Conservation (phyloP, 2,329 filamentous ascomycete genomes). For the Aspergillus brunneoviolaceus region DNA sequence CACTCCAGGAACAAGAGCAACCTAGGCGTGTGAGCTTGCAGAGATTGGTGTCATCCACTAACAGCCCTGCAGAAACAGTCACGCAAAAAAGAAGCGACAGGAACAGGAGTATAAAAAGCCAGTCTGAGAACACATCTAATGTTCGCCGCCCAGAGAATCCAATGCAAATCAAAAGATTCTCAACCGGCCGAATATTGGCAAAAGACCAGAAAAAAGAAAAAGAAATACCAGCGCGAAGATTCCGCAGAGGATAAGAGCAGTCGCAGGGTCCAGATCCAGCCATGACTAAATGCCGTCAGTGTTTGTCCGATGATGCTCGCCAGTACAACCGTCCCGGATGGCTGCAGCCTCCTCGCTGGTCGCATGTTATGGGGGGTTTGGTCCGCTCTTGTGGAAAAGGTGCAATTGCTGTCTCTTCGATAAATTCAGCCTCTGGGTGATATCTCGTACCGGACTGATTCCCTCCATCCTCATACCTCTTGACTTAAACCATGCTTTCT, state of each 20-base stretch:
- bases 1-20: not conserved
- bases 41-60: not conserved
- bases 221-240: conserved; percentile 4
- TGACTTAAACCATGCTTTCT: not conserved
- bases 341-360: conserved; percentile 22
- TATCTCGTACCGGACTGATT: not conserved
- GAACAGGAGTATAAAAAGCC: not conserved
- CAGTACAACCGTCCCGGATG: conserved; percentile 27
- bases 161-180: not conserved
- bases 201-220: not conserved
- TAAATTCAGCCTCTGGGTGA: not conserved
- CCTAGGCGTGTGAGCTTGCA: not conserved
- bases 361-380: conserved; percentile 10
- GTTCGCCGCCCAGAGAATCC: not conserved
- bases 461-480: not conserved
- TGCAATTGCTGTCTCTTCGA: not conserved
- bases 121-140: not conserved
- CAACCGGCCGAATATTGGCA: not conserved
- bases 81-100: not conserved
- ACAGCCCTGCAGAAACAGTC: not conserved
- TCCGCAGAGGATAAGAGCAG: not conserved
- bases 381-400: conserved; percentile 3
- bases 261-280: conserved; percentile 7
- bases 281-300: conserved; percentile 14
- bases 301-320: conserved; percentile 24